A percentile compares a stretch with the other conserved stretches of the same genome.
phyloP scores from a whole-genome alignment of 2,329 filamentous ascomycete species.

The Thermothelomyces thermophilus region DNA sequence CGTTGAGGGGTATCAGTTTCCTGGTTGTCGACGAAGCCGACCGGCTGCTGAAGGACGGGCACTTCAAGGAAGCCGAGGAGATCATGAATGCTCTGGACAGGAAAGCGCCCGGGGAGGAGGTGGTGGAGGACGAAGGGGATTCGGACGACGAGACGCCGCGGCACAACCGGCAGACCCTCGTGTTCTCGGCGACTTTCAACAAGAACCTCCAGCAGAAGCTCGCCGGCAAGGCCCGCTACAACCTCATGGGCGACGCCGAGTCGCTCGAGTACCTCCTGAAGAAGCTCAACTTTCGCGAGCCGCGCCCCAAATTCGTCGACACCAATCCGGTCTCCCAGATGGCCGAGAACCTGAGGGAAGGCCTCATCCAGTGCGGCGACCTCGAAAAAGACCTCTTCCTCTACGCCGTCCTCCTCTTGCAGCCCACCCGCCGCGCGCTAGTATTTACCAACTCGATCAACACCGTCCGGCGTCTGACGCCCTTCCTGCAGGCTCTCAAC shows the following conservation, averaged over 20 bases:
- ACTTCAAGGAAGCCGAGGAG: constrained; percentile 90
- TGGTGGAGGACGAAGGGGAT: constrained; percentile 44
- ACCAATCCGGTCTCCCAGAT: constrained; percentile 85
- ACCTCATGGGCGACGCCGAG: constrained; percentile 65
- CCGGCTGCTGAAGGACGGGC: constrained; percentile 80
- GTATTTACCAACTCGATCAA: constrained; percentile 97
- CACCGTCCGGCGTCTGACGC: constrained; percentile 77
- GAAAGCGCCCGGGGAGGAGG: constrained; percentile 52
- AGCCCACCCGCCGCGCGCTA: constrained; percentile 72
- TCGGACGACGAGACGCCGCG: constrained; percentile 38
- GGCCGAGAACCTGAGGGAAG: constrained; percentile 79
- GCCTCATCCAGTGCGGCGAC: constrained; percentile 82
- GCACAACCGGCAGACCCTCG: constrained; percentile 69
- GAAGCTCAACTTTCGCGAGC: constrained; percentile 79
- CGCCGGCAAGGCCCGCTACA: constrained; percentile 63
- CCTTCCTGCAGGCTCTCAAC: constrained; percentile 75
- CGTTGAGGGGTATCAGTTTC: constrained; percentile 69
- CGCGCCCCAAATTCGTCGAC: constrained; percentile 86
- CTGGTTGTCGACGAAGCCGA: constrained; percentile 93
- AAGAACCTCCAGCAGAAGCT: constrained; percentile 88
- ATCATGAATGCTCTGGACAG: constrained; percentile 77
- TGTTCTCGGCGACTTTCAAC: constrained; percentile 96
- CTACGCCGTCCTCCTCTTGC: constrained; percentile 77
- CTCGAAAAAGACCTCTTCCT: constrained; percentile 97
- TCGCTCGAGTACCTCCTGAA: constrained; percentile 90